phyloP scores from a whole-genome alignment of 352 stramenopile genomes.

The Phytophthora chlamydospora region DNA sequence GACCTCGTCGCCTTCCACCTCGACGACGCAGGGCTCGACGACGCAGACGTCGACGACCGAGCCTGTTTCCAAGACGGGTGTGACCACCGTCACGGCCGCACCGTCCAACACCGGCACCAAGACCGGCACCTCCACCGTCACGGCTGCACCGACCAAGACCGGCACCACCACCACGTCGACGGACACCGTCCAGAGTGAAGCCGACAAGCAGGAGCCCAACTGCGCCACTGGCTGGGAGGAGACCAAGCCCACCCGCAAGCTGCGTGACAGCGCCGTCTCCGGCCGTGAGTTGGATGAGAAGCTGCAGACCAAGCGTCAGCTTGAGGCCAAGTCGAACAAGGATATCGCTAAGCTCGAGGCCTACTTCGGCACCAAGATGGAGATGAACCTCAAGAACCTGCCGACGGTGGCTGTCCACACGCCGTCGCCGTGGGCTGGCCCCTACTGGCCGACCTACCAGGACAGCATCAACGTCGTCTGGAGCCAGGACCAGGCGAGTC shows the following conservation, averaged over 20 bases:
- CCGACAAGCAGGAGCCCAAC: slow-evolving; percentile 19
- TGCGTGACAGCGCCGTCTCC: slow-evolving; percentile 20
- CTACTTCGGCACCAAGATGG: slow-evolving; percentile 34
- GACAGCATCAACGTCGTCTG: slow-evolving; percentile 71
- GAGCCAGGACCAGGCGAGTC: slow-evolving; percentile 24
- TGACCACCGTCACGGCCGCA: background rate
- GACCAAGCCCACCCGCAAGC: slow-evolving; percentile 13
- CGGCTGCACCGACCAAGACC: slow-evolving; percentile 8
- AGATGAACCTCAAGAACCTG: slow-evolving; percentile 32
- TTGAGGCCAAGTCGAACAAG: slow-evolving; percentile 24
- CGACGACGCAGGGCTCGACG: slow-evolving; percentile 4
- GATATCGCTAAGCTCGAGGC: slow-evolving; percentile 34
- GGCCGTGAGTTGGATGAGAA: background rate
- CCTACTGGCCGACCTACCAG: slow-evolving; percentile 69
- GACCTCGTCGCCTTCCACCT: background rate
- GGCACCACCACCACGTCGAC: slow-evolving; percentile 7
- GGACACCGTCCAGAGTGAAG: slow-evolving; percentile 1
- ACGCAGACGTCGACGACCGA: background rate
- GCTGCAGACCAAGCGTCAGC: slow-evolving; percentile 28
- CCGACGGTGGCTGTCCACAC: slow-evolving; percentile 18
- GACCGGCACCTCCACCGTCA: slow-evolving; percentile 10
- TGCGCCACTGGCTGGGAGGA: slow-evolving; percentile 39
- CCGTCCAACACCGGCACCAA: background rate
- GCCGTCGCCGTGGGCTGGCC: slow-evolving; percentile 45
- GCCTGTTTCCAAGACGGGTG: slow-evolving; percentile 10